These are phyloP conservation scores for Eucalyptus cladocalyx DNA, from an alignment of 345 rosid species.

Conservation along the genomic window DNA sequence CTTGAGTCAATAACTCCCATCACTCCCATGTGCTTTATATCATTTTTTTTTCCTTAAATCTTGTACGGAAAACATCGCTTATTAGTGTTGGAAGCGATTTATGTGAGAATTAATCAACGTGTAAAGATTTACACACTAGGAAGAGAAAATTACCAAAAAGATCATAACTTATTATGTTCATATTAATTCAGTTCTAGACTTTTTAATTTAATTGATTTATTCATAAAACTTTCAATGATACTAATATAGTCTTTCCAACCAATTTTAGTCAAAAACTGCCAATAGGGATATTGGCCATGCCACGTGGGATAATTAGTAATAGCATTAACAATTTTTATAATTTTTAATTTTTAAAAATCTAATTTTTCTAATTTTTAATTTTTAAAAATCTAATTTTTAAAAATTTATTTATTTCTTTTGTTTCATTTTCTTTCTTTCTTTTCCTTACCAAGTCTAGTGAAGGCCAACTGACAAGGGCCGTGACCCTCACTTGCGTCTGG, in stretches of 20 bases:
- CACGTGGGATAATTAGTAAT: no score
- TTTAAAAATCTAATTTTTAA: accelerated
- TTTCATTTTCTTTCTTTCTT: no score
- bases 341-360: no score
- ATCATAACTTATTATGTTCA: accelerated
- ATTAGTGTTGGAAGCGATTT: not conserved
- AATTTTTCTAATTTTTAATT: no score
- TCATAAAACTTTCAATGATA: no score
- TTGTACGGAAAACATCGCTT: not conserved
- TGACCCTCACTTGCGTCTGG: no score
- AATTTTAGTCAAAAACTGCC: not conserved
- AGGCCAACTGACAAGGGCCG: no score
- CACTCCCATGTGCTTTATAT: not conserved
- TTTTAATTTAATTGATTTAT: no score
- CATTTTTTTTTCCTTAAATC: not conserved
- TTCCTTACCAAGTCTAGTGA: not conserved
- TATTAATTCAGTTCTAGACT: accelerated
- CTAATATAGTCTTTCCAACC: accelerated
- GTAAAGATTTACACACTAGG: not conserved
- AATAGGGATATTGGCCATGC: no score
- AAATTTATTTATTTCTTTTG: accelerated
- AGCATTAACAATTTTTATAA: no score
- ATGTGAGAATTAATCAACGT: not conserved
- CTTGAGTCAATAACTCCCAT: not conserved
- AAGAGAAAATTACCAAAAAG: no score